Evolutionary conservation across 2,329 filamentous ascomycete species (phyloP), one percentile per base, ranked within the genome.

Genomic region (Alternaria ethzedia): DNA sequence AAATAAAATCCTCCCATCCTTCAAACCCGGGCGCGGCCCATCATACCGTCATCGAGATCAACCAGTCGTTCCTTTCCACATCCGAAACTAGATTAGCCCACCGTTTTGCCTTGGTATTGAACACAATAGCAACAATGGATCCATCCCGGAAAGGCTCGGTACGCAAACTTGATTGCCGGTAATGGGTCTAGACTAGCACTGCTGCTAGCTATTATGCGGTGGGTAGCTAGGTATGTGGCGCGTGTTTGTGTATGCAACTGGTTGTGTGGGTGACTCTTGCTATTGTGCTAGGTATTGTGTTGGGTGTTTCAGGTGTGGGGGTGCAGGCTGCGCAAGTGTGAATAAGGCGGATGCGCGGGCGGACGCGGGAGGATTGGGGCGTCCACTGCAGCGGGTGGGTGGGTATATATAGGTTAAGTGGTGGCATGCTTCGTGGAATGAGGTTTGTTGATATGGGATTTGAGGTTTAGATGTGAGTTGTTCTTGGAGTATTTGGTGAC

Each of bases 211-310:
- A 41, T n/a, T 21, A 20, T 57, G 44, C 25, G 5, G 21, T 23
- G 4, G 4, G 23, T 25, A 23, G 23, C 23, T 23, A 21, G 7
- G 12, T 15, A 21, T 41, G 59, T 54, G 47, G 30, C 30, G 59
- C 17, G 9, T 23, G 41, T 25, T 12, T 52, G 55, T 23, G 45
- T 23, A 5, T 23, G 4, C 21, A 21, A 21, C 21, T 21, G 21
- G 21, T 21, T 21, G 21, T 21, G 21, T 21, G 21, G 4, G 21
- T 6, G 21, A 5, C 21, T 6, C 21, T 23, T 23, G 4, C 21
- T 52, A 54, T 54, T 54, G 52, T 54, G 58, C 64, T 70, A 71
- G 67, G 65, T 72, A 70, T 73, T 75, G 70, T 73, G 65, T 66
- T 59, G 58, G 50, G 52, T 55, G 65, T 73, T 71, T 68, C 66